Percentiles rank a stretch among this genome's conserved stretches.
phyloP scores from a whole-genome alignment of 305 asterid species.

The Rubia occidens region DNA sequence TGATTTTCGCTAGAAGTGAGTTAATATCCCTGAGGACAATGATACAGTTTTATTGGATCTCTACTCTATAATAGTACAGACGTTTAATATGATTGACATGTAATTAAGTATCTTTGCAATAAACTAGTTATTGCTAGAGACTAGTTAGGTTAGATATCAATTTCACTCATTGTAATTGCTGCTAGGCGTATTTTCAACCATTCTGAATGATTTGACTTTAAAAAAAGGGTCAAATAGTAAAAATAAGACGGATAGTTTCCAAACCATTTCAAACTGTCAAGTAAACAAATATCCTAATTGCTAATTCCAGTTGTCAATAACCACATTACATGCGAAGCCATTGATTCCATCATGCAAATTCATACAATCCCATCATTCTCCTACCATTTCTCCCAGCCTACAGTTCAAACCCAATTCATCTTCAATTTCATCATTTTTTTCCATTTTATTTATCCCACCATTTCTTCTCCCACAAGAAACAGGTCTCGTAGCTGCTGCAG shows the following conservation, averaged over 20 bases:
- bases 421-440: neutral
- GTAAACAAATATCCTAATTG: neutral
- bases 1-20: too few species aligned
- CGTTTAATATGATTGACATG: too few species aligned
- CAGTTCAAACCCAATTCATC: neutral
- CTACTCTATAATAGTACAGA: too few species aligned
- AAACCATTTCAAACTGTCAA: slow-evolving; percentile 2
- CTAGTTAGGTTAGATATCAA: too few species aligned
- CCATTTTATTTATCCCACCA: neutral
- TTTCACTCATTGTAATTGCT: too few species aligned
- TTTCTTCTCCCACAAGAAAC: neutral
- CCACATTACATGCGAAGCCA: slow-evolving; percentile 5
- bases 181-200: too few species aligned
- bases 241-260: neutral
- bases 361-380: neutral
- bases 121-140: too few species aligned
- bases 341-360: neutral
- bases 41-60: too few species aligned
- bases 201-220: too few species aligned
- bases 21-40: too few species aligned
- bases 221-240: neutral
- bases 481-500: slow-evolving; percentile 16
- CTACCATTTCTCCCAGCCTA: slow-evolving; percentile 6
- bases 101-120: too few species aligned
- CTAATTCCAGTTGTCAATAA: neutral